Base-by-base conservation (phyloP, 176 grass and related monocot genomes). In the Echinochloa phyllopogon region DNA sequence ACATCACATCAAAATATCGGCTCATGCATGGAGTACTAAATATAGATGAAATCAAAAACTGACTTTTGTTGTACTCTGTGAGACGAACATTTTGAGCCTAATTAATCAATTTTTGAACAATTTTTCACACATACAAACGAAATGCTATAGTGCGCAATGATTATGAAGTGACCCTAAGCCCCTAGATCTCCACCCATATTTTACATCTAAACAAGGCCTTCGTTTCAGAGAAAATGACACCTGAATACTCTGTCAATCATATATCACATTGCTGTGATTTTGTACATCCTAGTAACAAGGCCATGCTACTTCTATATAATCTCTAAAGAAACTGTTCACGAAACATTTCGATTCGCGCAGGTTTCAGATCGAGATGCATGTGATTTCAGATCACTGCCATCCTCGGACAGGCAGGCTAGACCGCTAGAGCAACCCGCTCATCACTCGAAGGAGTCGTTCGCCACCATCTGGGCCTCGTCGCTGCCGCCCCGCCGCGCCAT, bases 401-500 rank as follows among this genome's bases (percentile, higher is more conserved):
- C 53, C 21, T 59, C 56, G 56, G 9, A 24, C n/a, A 59, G 9
- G 21, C 56, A 59, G 53, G 12, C 53, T 12, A 21, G 55, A 9
- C 20, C 18, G 18, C 55, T 57, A n/a, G 21, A 58, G 55, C 57
- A 58, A 58, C 55, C 55, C 21, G 6, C 10, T 6, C 74, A 13
- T 69, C 68, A 75, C 71, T 72, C 21, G 47, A 38, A 61, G 61
- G 82, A 89, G 29, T 89, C 40, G 0, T 73, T 57, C 3, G 78
- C 25, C 21, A 90, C 0, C 37, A 78, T 38, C 56, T 84, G 86
- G 0, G 72, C 72, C 58, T 82, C 83, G 8, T 86, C 83, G 25
- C 73, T 65, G 14, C 72, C 43, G 25, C 78, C 68, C 10, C 78
- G 42, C 1, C 78, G 78, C 5, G 83, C 65, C 65, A 72, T 47